Evolutionary conservation across 2,329 filamentous ascomycete genomes (phyloP), one percentile per base, ranked within the genome.

Genomic region (Sporothrix schenckii): DNA sequence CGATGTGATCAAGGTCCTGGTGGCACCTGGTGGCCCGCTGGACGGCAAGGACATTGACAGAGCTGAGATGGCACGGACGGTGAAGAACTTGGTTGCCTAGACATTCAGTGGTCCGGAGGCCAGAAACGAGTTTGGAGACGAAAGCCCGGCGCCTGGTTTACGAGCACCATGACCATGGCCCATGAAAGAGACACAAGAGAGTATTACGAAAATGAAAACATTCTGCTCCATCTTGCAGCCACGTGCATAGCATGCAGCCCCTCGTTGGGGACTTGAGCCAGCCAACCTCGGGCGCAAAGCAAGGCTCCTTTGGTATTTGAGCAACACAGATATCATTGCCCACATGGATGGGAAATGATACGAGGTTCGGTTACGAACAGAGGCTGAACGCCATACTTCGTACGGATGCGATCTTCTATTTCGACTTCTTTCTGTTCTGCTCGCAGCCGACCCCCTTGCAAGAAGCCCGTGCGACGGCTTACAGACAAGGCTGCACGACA

Each of bases 1-100:
- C 4, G 83, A 87, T 70, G 84, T 90, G 11, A 86, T 93, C 85
- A 91, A 88, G 81, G 83, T 80, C 72, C 78, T 91, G 13, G 79
- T 87, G 68, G 80, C 80, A 56, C 82, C 83, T 41, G 81, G 83
- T 9, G 84, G 81, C 4, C 80, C 81, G 39, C 79, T 92, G 39
- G 86, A 88, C 71, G 90, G 87, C 49, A 89, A 89, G 79, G 83
- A 86, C 52, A 84, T 91, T 49, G 87, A 92, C 76, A 88, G 84
- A 79, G 84, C 83, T 68, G 83, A 86, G 73, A 80, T 93, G 63
- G 85, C 84, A 4, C 86, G 81, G 75, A 79, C 89, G 74, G 87
- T 92, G 66, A 90, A 90, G 80, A 81, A 88, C 76, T 54, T 73
- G 53, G 52, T 69, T 72, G 74, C 65, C 63, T 54, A 71, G 41